These are phyloP conservation scores for Boletus calvinii DNA, from an alignment of 1,284 basidiomycete species.

Conservation along the genomic window DNA sequence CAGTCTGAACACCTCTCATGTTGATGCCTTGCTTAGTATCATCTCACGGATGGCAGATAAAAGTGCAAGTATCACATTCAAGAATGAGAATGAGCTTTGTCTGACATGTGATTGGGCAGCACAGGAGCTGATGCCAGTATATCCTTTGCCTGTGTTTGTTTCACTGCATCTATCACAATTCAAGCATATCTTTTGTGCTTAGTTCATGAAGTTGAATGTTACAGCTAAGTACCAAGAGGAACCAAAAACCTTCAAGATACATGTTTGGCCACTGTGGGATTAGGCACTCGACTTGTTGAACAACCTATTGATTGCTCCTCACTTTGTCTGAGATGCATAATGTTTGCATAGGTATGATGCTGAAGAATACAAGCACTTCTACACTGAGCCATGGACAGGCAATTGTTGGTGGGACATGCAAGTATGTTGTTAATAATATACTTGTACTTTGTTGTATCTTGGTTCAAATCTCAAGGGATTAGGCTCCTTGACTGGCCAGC, in stretches of 20 bases:
- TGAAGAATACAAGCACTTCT: slow-evolving; percentile 16
- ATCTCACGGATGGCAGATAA: neutral
- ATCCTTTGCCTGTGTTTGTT: neutral
- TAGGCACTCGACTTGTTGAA: slow-evolving; percentile 26
- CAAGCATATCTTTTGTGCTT: neutral
- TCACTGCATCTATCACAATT: neutral
- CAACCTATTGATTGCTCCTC: slow-evolving; percentile 16
- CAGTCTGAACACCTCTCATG: neutral
- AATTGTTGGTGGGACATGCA: slow-evolving; percentile 31
- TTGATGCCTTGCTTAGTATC: neutral
- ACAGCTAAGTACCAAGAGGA: neutral
- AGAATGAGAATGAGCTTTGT: neutral
- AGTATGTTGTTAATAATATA: slow-evolving; percentile 17
- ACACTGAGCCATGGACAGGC: slow-evolving; percentile 32
- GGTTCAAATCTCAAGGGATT: too few species aligned
- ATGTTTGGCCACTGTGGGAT: slow-evolving; percentile 23
- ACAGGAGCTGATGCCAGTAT: slow-evolving; percentile 3
- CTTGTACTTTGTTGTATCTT: neutral
- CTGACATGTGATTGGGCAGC: neutral
- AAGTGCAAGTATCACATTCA: neutral
- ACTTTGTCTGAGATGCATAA: slow-evolving; percentile 10
- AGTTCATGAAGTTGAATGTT: neutral
- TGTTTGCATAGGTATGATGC: slow-evolving; percentile 17
- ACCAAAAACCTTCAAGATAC: neutral
- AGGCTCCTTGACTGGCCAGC: too few species aligned